phyloP scores from a whole-genome alignment of 495 filamentous ascomycete genomes.

The Acidomyces sp. region DNA sequence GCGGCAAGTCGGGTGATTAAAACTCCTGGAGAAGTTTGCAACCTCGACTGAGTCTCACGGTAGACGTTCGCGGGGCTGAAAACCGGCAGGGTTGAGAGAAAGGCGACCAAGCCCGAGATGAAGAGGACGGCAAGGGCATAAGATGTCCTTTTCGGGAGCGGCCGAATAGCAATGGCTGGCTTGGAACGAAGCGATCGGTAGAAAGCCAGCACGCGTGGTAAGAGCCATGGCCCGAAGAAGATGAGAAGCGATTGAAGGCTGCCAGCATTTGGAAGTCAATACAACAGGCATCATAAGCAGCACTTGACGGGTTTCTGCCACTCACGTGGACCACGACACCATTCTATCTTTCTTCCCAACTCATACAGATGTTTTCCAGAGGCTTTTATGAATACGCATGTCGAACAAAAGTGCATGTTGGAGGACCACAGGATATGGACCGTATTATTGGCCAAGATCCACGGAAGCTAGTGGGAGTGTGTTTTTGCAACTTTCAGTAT shows the following conservation, averaged over 20 bases:
- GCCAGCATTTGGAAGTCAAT: too few species aligned
- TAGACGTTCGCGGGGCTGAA: slow-evolving; percentile 77
- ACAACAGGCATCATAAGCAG: too few species aligned
- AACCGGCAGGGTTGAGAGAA: slow-evolving; percentile 56
- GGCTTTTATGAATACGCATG: slow-evolving; percentile 1
- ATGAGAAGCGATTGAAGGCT: slow-evolving; percentile 43
- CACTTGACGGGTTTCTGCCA: not conserved
- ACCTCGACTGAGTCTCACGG: slow-evolving; percentile 57
- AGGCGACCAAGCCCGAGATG: slow-evolving; percentile 54
- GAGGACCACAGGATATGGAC: not conserved
- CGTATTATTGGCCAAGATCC: too few species aligned
- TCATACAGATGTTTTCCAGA: not conserved
- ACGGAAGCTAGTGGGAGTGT: too few species aligned
- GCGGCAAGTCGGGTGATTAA: slow-evolving; percentile 66
- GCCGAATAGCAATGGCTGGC: slow-evolving; percentile 41
- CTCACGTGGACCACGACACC: slow-evolving; percentile 13
- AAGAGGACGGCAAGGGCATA: slow-evolving; percentile 58
- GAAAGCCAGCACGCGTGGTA: slow-evolving; percentile 57
- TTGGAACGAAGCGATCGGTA: slow-evolving; percentile 46
- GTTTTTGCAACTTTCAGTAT: too few species aligned
- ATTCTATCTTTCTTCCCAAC: slow-evolving; percentile 1
- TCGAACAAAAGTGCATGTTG: slow-evolving; percentile 17
- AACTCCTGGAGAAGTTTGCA: slow-evolving; percentile 72
- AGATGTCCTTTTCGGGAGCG: slow-evolving; percentile 45
- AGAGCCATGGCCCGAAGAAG: slow-evolving; percentile 72